These are phyloP conservation scores for Trichoderma harzianum DNA, from an alignment of 2,329 filamentous ascomycete species.

Conservation along the genomic window DNA sequence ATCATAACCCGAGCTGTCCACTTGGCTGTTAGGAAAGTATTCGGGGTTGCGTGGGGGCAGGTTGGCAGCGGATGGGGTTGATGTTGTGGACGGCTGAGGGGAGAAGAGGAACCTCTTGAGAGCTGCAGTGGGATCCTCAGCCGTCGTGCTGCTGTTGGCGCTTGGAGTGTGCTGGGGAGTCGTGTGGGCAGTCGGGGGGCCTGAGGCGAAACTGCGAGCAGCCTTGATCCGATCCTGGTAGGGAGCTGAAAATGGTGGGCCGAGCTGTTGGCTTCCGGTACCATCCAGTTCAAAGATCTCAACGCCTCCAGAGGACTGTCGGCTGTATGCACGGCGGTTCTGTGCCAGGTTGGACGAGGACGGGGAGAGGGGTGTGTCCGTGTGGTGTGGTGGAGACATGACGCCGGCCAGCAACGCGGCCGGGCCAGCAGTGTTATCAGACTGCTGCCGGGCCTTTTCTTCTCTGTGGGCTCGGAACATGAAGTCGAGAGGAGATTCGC, in stretches of 20 bases:
- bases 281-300: slow-evolving; percentile 59
- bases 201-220: slow-evolving; percentile 39
- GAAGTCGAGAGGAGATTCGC: slow-evolving; percentile 79
- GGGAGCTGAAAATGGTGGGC: slow-evolving; percentile 65
- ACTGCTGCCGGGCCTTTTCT: slow-evolving; percentile 62
- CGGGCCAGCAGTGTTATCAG: slow-evolving; percentile 48
- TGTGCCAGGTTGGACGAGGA: slow-evolving; percentile 28
- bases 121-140: slow-evolving; percentile 43
- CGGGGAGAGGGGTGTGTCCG: slow-evolving; percentile 26
- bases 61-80: background rate
- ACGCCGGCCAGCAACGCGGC: slow-evolving; percentile 41
- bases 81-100: slow-evolving; percentile 26
- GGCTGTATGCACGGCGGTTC: slow-evolving; percentile 24
- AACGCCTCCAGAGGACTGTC: slow-evolving; percentile 26
- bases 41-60: background rate
- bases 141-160: background rate
- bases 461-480: slow-evolving; percentile 86
- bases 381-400: slow-evolving; percentile 48
- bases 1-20: slow-evolving; percentile 15
- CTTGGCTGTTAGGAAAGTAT: background rate
- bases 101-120: slow-evolving; percentile 57
- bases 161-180: slow-evolving; percentile 16
- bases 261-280: slow-evolving; percentile 52
- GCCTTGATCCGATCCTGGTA: slow-evolving; percentile 61
- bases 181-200: slow-evolving; percentile 19